phyloP scores from a whole-genome alignment of 2,329 filamentous ascomycete species.

The Alternaria triticimaculans region DNA sequence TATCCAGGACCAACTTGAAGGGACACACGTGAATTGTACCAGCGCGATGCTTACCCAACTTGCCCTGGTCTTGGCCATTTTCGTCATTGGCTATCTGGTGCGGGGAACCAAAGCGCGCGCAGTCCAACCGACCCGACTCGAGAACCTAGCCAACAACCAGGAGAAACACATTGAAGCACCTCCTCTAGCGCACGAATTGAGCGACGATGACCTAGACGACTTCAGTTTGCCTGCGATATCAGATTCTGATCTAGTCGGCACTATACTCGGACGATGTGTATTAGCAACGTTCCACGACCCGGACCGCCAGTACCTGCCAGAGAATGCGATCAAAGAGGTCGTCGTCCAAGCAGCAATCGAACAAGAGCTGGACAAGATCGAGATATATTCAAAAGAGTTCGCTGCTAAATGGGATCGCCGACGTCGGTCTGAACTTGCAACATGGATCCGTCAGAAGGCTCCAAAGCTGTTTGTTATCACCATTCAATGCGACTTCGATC shows the following conservation, averaged over 20 bases:
- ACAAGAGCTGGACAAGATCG: background rate
- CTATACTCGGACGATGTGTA: background rate
- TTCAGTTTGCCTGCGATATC: rapidly evolving
- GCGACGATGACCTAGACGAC: background rate
- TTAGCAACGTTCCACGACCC: background rate
- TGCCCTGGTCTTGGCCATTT: no score
- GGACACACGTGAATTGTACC: background rate
- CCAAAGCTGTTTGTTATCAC: background rate
- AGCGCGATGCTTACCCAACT: background rate
- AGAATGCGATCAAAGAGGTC: background rate
- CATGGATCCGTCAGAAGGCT: background rate
- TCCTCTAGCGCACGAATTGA: background rate
- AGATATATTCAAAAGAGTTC: background rate
- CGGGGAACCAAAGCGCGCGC: background rate
- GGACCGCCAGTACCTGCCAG: background rate
- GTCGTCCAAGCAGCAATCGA: background rate
- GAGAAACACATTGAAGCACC: background rate
- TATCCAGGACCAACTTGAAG: background rate
- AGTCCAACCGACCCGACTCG: background rate
- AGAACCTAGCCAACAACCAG: background rate
- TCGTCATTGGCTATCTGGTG: background rate
- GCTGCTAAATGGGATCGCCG: background rate
- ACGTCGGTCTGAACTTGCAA: background rate
- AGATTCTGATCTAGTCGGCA: background rate
- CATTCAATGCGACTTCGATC: background rate